Evolutionary conservation across 352 stramenopile genomes (phyloP), one percentile per base, ranked within the genome.

Genomic region (Pythium oligandrum): DNA sequence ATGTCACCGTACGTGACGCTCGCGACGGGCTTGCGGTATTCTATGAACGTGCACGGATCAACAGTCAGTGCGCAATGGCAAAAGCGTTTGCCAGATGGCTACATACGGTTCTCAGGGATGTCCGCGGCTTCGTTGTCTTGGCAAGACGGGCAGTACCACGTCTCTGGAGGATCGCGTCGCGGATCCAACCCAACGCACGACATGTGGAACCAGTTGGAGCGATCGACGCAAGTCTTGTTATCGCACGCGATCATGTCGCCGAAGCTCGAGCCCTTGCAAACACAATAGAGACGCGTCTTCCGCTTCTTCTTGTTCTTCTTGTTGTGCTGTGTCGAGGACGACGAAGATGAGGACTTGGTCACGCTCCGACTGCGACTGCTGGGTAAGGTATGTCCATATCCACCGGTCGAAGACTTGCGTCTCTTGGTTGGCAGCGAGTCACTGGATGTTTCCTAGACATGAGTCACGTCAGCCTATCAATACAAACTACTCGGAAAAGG

Each of bases 1-100:
- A 96, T 96, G 62, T 95, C 84, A 31, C 80, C 76, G 52, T 95
- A 95, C 35, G 83, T 95, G 48, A 87, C 75, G 59, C 78, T 93
- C 6, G 80, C 77, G 10, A 83, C 78, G 3, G 82, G 82, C 52
- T 92, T 92, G 44, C 82, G 77, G 55, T 86, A 92, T 63, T 89
- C 81, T 91, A 26, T 26, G 17, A 48, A 26, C 17, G 17, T 26
- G 17, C 17, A 26, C 17, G 17, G 17, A 26, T 26, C 17, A 26
- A 26, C 17, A 26, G 17, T 26, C 17, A 26, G 17, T 26, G 17
- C 7, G 12, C 30, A 50, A 12, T 39, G 53, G 10, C 9, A 44
- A 46, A 35, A 49, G 40, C 26, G 31, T 32, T 38, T 31, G 26
- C 8, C 4, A 30, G 45, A 39, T 53, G 40, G 37, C 51, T 48